These are phyloP conservation scores for Hypoxylon sp. DNA, from an alignment of 2,329 filamentous ascomycete species.

Conservation along the genomic window DNA sequence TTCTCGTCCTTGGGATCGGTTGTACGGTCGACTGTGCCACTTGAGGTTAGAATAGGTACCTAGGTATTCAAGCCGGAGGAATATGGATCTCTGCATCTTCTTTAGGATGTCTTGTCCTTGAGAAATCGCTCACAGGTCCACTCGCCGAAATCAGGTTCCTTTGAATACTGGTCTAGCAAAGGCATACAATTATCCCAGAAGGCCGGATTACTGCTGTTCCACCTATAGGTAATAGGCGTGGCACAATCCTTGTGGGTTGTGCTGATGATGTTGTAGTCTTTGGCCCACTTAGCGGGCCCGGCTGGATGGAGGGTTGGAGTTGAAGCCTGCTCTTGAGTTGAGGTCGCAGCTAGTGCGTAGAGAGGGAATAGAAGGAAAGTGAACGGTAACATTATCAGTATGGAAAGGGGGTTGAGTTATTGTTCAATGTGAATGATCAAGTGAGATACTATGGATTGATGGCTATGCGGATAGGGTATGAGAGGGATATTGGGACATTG, in stretches of 20 bases:
- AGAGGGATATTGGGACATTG: not conserved
- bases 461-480: not conserved
- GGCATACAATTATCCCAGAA: not conserved
- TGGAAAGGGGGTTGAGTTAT: not conserved
- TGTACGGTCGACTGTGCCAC: constrained; percentile 3
- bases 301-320: constrained; percentile 9
- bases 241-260: not conserved
- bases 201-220: not conserved
- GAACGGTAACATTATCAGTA: constrained; percentile 25
- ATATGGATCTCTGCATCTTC: not conserved
- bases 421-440: not conserved
- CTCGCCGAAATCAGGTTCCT: not conserved
- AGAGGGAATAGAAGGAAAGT: constrained; percentile 29
- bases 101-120: not conserved
- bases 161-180: not conserved
- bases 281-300: constrained; percentile 20
- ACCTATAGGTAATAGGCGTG: not conserved
- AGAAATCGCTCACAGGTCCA: not conserved
- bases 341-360: constrained; percentile 20
- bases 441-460: not conserved
- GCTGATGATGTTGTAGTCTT: constrained; percentile 2
- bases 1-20: constrained; percentile 14
- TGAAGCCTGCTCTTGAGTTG: not conserved
- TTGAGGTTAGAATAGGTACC: not conserved
- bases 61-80: not conserved